Percentiles rank a stretch among this genome's conserved stretches.
Evolutionary conservation across 164 flowering plant species (phyloP).

Genomic region (Umbellularia californica): DNA sequence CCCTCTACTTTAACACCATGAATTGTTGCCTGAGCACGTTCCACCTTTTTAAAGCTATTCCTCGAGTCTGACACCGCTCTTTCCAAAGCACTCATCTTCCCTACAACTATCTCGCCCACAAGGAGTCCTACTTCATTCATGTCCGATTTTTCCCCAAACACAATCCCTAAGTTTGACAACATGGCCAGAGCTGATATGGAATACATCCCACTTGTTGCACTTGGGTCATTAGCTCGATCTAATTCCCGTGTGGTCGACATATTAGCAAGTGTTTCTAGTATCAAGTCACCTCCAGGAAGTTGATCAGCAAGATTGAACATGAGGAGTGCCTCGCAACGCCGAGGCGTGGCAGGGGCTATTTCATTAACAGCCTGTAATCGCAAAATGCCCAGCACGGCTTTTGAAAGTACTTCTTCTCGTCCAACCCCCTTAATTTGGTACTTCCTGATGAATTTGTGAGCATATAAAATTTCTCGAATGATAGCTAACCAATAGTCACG

Average conservation of each 20-base stretch:
- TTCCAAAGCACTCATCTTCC: constrained; percentile 64
- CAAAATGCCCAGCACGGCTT: constrained; percentile 79
- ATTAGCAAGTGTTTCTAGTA: constrained; percentile 73
- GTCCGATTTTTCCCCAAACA: constrained; percentile 42
- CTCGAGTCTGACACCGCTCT: constrained; percentile 67
- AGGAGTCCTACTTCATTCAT: constrained; percentile 37
- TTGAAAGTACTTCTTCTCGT: constrained; percentile 67
- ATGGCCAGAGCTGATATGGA: constrained; percentile 58
- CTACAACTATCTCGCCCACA: constrained; percentile 85
- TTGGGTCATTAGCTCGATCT: constrained; percentile 30
- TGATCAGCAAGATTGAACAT: constrained; percentile 84
- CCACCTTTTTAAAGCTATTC: constrained; percentile 62
- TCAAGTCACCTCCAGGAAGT: constrained; percentile 93
- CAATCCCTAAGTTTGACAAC: constrained; percentile 69
- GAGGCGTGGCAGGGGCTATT: constrained; percentile 29
- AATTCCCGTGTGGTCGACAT: constrained; percentile 43
- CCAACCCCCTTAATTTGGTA: constrained; percentile 55
- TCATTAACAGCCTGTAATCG: constrained; percentile 79
- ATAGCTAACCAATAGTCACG: constrained; percentile 97
- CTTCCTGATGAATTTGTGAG: constrained; percentile 63
- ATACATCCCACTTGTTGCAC: constrained; percentile 41
- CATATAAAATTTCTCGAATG: constrained; percentile 68
- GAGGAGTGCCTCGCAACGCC: constrained; percentile 54
- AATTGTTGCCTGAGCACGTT: constrained; percentile 75
- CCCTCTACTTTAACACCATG: constrained; percentile 97